Evolutionary conservation across 2,329 filamentous ascomycete species (phyloP), one percentile per base, ranked within the genome.

Genomic region (Pseudogymnoascus sp.): DNA sequence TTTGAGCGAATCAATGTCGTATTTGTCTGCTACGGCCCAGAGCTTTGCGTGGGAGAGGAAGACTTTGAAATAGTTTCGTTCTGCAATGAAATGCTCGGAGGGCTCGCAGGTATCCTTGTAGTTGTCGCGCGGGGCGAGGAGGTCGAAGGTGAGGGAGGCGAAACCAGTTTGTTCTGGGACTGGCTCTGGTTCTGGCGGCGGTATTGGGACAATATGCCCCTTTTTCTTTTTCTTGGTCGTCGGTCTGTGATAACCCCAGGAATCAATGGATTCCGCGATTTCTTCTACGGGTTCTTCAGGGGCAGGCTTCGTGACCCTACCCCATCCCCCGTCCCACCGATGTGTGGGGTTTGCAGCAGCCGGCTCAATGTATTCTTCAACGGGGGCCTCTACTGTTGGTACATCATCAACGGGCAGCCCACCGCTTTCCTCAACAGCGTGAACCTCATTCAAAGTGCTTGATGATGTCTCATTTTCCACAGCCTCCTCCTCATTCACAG

Each of bases 1-100:
- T 45, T 68, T 69, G 52, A 69, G 45, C 11, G 65, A 58, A n/a
- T 63, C 64, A 11, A 69, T 49, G 14, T 60, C 45, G 10, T 61
- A 52, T 6, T 14, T 43, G 19, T 67, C 60, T 4, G 59, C 67
- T 4, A 68, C 16, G 12, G 63, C 23, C 33, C 63, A 69, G 4
- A 69, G 62, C 3, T 63, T 59, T 14, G 65, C 63, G 35, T 69
- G 66, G 23, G 21, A 35, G 12, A 66, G 61, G 31, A 69, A 52
- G 2, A 64, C 35, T 6, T 58, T 39, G 6, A 64, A 65, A 55
- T 68, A 68, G 37, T 31, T 61, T 11, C 62, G 38, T 10, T 62
- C 31, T n/a, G 41, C 29, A 3, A 65, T 37, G 45, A 68, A 68
- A 11, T 55, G n/a, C 16, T 49, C 31, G 11, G 37, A n/a, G 6